A percentile compares a stretch with the other conserved stretches of the same genome.
phyloP scores from a whole-genome alignment of 495 filamentous ascomycete genomes.

The Aspergillus olivimuriae region DNA sequence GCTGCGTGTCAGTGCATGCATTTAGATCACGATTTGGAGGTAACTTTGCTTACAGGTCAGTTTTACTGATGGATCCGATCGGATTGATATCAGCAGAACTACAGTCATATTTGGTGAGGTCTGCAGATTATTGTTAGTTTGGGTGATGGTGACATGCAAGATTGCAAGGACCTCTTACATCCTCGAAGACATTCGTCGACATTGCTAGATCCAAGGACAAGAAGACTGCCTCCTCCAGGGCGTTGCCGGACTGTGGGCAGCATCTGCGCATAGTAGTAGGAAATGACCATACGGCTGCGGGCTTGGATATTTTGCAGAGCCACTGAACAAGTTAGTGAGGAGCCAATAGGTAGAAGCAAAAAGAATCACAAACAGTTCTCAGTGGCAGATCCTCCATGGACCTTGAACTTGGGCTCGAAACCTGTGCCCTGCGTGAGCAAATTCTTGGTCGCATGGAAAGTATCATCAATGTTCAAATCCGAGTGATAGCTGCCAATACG shows the following conservation, averaged over 20 bases:
- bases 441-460: constrained; percentile 47
- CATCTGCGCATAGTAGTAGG: constrained; percentile 68
- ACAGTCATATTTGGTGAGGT: constrained; percentile 65
- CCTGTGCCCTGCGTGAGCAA: constrained; percentile 48
- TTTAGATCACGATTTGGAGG: too few relatives aligned
- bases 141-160: too few relatives aligned
- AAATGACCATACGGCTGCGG: constrained; percentile 69
- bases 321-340: too few relatives aligned
- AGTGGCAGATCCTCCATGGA: constrained; percentile 53
- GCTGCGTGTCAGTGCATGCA: too few relatives aligned
- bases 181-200: constrained; percentile 29
- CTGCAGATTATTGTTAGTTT: too few relatives aligned
- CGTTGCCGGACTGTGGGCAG: constrained; percentile 51
- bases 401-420: constrained; percentile 61
- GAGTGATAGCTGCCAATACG: constrained; percentile 71
- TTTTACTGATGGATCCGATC: constrained; percentile 66
- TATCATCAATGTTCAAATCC: constrained; percentile 69
- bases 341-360: too few relatives aligned
- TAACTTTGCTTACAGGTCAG: too few relatives aligned
- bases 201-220: constrained; percentile 60
- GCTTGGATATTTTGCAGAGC: constrained; percentile 83
- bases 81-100: constrained; percentile 44
- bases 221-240: constrained; percentile 48
- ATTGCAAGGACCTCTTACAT: neutral
- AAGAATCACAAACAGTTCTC: too few relatives aligned